Evolutionary conservation across 2,329 filamentous ascomycete species (phyloP), one percentile per base, ranked within the genome.

Genomic region (Colletotrichum plurivorum): DNA sequence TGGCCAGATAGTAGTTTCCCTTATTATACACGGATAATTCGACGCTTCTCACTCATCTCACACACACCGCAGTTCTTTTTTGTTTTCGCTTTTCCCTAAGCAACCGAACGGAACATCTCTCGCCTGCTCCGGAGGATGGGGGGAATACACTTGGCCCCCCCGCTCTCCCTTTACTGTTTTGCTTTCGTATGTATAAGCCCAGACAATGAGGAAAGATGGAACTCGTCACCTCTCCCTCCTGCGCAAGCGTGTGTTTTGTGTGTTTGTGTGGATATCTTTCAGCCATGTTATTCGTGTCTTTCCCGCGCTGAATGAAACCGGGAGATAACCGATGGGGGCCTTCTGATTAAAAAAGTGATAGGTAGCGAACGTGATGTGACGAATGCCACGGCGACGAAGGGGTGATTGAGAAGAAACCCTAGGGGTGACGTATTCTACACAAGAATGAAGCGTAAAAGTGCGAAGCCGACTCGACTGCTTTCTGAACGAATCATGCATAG

Each of bases 401-500:
- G 16, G 15, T 56, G 51, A 48, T 20, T 56, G 51, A 54, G n/a
- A 54, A 55, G 31, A 62, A 62, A 2, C 31, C 20, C n/a, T 36
- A 62, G 59, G n/a, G 27, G 61, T 22, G 43, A 10, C 25, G 49
- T 67, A 56, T 56, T 67, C 62, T 69, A 69, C 61, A 60, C 62
- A 61, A 61, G 27, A 56, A 41, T 36, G 45, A 52, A 46, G 27
- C 59, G 45, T 54, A 55, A 53, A 56, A 36, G 9, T 45, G 12
- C 39, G 36, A 41, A 46, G 18, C 15, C 18, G 27, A 20, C 9
- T 5, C 22, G 36, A 36, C 31, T 5, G 22, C 22, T 54, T 9
- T 27, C 16, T 22, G 22, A 41, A 22, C n/a, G 10, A 25, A 61
- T 72, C 81, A 88, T 59, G 81, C 81, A 76, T 89, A 90, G 76